Evolutionary conservation across 2,329 filamentous ascomycete genomes (phyloP).

Genomic region (Cladosporium halotolerans): DNA sequence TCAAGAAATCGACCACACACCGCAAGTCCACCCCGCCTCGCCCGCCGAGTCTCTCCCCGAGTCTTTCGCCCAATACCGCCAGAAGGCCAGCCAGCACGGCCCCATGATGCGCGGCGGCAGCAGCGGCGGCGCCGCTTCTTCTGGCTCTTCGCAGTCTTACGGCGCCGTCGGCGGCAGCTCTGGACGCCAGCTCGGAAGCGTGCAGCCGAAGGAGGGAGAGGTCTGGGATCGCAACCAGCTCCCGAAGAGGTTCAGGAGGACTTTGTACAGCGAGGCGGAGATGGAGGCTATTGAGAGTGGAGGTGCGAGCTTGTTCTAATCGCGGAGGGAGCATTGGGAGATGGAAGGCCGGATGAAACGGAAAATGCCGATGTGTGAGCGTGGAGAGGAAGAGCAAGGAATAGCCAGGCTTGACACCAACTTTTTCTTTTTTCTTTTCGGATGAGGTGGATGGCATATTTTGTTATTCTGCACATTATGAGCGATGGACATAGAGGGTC

Average conservation of each 20-base stretch:
- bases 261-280: conserved; percentile 69
- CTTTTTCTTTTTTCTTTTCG: too few species aligned
- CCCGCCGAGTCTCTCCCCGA: conserved; percentile 59
- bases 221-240: conserved; percentile 88
- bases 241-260: conserved; percentile 72
- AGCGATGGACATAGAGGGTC: too few species aligned
- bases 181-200: conserved; percentile 65
- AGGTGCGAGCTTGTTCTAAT: conserved; percentile 56
- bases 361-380: not conserved
- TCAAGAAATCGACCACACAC: conserved; percentile 63
- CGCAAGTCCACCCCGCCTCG: conserved; percentile 66
- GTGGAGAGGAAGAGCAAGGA: too few species aligned
- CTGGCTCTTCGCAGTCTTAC: conserved; percentile 18
- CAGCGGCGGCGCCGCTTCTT: conserved; percentile 10
- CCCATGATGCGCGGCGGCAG: conserved; percentile 44
- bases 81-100: conserved; percentile 71
- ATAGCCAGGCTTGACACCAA: too few species aligned
- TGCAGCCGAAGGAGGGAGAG: conserved; percentile 65
- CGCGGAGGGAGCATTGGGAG: not conserved
- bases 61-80: conserved; percentile 70
- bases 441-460: too few species aligned
- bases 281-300: conserved; percentile 95
- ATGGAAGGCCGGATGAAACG: not conserved
- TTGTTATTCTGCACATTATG: too few species aligned
- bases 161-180: conserved; percentile 53